Evolutionary conservation across 805 yeast genomes (phyloP).

Genomic region (Dipodascopsis tothii): DNA sequence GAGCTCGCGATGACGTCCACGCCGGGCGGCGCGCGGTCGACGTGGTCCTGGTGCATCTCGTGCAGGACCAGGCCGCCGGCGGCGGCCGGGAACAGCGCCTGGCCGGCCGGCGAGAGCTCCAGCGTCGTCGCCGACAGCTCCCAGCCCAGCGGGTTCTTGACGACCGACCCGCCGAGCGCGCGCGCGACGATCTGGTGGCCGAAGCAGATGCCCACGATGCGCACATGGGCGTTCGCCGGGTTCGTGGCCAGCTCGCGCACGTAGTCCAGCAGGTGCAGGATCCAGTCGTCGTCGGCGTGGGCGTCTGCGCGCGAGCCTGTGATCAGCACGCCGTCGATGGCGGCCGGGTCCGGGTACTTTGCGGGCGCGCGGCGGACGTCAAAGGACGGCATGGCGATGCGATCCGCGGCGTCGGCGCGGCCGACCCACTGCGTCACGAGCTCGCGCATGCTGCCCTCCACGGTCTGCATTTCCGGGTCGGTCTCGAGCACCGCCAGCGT

Average conservation of each 20-base stretch:
- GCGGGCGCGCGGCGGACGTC: slow-evolving; percentile 28
- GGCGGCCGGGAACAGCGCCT: slow-evolving; percentile 30
- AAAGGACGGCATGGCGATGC: slow-evolving; percentile 17
- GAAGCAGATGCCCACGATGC: slow-evolving; percentile 65
- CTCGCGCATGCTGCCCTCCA: slow-evolving; percentile 32
- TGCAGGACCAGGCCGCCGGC: slow-evolving; percentile 36
- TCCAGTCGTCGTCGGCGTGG: slow-evolving; percentile 33
- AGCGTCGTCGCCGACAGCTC: slow-evolving; percentile 59
- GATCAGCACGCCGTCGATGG: slow-evolving; percentile 31
- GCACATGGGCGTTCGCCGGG: neutral
- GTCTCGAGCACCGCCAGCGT: slow-evolving; percentile 32
- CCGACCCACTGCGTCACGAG: slow-evolving; percentile 28
- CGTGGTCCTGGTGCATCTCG: slow-evolving; percentile 56
- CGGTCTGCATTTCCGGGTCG: slow-evolving; percentile 27
- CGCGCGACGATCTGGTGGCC: slow-evolving; percentile 78
- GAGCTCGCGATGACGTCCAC: slow-evolving; percentile 47
- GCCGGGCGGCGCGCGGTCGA: slow-evolving; percentile 32
- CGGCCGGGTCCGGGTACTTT: slow-evolving; percentile 27
- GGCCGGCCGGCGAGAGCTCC: slow-evolving; percentile 33
- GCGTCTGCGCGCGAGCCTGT: slow-evolving; percentile 36
- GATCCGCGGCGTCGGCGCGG: slow-evolving; percentile 23
- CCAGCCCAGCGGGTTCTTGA: slow-evolving; percentile 57
- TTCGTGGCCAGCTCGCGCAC: slow-evolving; percentile 7
- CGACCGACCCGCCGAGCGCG: slow-evolving; percentile 55
- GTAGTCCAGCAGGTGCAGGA: slow-evolving; percentile 30